Base-by-base conservation (phyloP, 805 yeast genomes). In the Wickerhamomyces alni region DNA sequence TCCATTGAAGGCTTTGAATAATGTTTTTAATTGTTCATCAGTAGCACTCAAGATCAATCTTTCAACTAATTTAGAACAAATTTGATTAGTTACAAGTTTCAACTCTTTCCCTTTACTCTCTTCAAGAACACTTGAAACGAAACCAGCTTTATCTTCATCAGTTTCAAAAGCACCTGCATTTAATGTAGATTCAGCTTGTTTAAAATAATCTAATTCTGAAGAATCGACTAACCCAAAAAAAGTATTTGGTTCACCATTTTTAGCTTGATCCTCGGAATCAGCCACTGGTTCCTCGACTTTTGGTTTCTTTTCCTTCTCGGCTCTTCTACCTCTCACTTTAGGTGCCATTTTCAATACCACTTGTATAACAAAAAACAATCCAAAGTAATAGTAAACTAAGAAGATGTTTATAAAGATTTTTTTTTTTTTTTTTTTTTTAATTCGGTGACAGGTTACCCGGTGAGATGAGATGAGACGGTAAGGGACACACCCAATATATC, bases 31-130 rank as follows among this genome's bases (percentile, higher is more conserved):
- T 58, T 87, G 94, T 11, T 62, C 66, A 44, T 78, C 81, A 21
- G 72, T 69, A 13, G 89, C 82, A 16, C 68, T 64, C 31, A 85
- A 62, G n/a, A 91, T 74, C 44, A 91, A 65, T 55, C 99, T 71
- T 62, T 91, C 99, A 69, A 93, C 72, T 42, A 93, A 69, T 58
- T 91, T 91, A 18, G 98, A 91, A 60, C 97, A 88, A 41, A 91
- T 87, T 56, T 89, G 97, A 55, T 91, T 89, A 3, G 96, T 91
- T 4, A 85, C 96, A 30, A 91, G 69, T 61, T 93, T 91, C 50
- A 93, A 67, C 61, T 91, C 98, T 52, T 89, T 88, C 2, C 96
- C 96, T 35, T 73, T 70, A 17, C 88, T 75, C 65, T 93, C 99
- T 47, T 82, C 91, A 48, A 89, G 70, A 2, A 91, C 85, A 51